These are phyloP conservation scores for Hypoxylon sp. DNA, from an alignment of 2,329 filamentous ascomycete species.

Conservation along the genomic window DNA sequence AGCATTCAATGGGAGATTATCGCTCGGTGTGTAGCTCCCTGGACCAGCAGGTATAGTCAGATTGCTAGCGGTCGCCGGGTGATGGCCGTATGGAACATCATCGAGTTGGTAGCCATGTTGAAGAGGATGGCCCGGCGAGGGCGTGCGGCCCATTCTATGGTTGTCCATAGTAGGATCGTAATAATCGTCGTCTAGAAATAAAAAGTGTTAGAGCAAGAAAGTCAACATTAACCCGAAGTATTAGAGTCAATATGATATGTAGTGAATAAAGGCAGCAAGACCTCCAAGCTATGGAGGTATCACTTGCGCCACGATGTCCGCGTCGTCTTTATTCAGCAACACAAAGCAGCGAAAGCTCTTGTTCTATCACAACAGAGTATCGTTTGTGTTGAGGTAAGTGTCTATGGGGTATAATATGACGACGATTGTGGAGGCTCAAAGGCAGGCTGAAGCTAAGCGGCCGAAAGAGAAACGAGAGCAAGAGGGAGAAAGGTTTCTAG, in stretches of 20 bases:
- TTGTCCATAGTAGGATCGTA: conserved; percentile 73
- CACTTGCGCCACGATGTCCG: conserved; percentile 39
- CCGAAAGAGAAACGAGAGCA: conserved; percentile 25
- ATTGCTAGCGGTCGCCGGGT: conserved; percentile 59
- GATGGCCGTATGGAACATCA: conserved; percentile 77
- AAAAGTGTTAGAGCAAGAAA: conserved; percentile 43
- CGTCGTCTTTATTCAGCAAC: conserved; percentile 31
- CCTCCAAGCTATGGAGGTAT: conserved; percentile 27
- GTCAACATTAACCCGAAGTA: conserved; percentile 9
- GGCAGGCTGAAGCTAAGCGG: conserved; percentile 14
- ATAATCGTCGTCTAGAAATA: conserved; percentile 68
- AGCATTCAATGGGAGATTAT: conserved; percentile 85
- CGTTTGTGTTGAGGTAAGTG: conserved; percentile 22
- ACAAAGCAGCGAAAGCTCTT: conserved; percentile 34
- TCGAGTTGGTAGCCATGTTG: conserved; percentile 86
- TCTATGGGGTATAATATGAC: conserved; percentile 16
- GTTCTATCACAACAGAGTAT: conserved; percentile 28
- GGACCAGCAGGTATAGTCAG: conserved; percentile 79
- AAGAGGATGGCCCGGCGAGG: conserved; percentile 82
- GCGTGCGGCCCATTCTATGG: conserved; percentile 71
- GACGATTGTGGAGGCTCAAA: conserved; percentile 24
- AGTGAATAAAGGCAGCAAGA: conserved; percentile 24
- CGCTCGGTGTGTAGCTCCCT: conserved; percentile 72
- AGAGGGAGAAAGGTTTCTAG: conserved; percentile 9
- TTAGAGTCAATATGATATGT: conserved; percentile 18